Conservation (phyloP, 495 filamentous ascomycete species). For the Haplographium delicatum region DNA sequence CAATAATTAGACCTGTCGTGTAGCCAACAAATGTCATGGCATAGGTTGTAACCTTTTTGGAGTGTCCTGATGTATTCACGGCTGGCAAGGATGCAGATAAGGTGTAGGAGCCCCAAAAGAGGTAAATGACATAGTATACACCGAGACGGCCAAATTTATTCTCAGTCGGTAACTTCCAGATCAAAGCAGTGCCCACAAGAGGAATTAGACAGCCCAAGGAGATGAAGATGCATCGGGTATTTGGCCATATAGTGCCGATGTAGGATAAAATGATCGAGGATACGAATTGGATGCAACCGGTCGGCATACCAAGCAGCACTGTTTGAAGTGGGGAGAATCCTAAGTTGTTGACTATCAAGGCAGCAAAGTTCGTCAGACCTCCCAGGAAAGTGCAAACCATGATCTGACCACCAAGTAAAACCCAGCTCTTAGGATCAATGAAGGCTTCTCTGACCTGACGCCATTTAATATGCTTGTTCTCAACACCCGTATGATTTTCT, state of each 20-base stretch:
- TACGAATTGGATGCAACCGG: too few species aligned
- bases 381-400: slow-evolving; percentile 44
- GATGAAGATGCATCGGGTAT: too few species aligned
- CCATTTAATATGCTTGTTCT: slow-evolving; percentile 61
- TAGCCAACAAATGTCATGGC: slow-evolving; percentile 11
- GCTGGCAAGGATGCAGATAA: slow-evolving; percentile 54
- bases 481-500: slow-evolving; percentile 62
- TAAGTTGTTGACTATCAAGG: slow-evolving; percentile 58
- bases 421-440: slow-evolving; percentile 49
- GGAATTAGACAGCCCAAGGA: too few species aligned
- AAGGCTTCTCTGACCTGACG: slow-evolving; percentile 48
- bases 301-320: slow-evolving; percentile 40
- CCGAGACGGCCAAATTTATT: slow-evolving; percentile 43
- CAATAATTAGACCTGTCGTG: slow-evolving; percentile 12
- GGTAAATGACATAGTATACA: too few species aligned
- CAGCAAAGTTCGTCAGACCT: slow-evolving; percentile 56
- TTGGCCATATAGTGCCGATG: too few species aligned
- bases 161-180: slow-evolving; percentile 36
- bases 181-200: slow-evolving; percentile 54
- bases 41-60: slow-evolving; percentile 20
- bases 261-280: too few species aligned
- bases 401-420: slow-evolving; percentile 49
- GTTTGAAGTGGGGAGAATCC: slow-evolving; percentile 59
- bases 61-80: slow-evolving; percentile 23
- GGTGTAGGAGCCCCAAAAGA: too few species aligned